Conservation (phyloP, 1,284 basidiomycete species). For the Cutaneotrichosporon cavernicola region DNA sequence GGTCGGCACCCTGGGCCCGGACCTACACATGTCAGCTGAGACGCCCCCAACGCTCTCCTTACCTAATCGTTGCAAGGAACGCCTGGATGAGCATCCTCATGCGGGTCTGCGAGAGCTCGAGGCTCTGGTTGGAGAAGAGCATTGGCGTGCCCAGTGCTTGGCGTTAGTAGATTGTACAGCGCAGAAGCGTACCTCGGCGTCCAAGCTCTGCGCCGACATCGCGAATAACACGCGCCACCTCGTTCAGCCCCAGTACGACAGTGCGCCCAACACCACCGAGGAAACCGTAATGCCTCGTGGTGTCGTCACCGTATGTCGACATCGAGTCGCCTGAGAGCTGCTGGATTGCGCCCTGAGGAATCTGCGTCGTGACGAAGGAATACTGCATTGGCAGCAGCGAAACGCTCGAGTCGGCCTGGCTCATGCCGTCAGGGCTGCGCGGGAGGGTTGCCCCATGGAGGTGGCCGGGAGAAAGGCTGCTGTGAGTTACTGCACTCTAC, state of each 20-base stretch:
- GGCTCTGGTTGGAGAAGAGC: slow-evolving; percentile 79
- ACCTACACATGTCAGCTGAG: not conserved
- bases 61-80: slow-evolving; percentile 60
- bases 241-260: slow-evolving; percentile 66
- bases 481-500: not conserved
- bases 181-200: slow-evolving; percentile 56
- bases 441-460: not conserved
- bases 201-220: slow-evolving; percentile 70
- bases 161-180: not conserved
- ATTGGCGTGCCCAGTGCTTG: slow-evolving; percentile 79
- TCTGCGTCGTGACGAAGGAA: slow-evolving; percentile 36
- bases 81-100: slow-evolving; percentile 71
- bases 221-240: slow-evolving; percentile 67
- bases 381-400: slow-evolving; percentile 37
- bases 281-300: slow-evolving; percentile 39
- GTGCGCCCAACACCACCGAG: slow-evolving; percentile 37
- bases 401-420: slow-evolving; percentile 10
- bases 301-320: slow-evolving; percentile 34
- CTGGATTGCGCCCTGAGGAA: slow-evolving; percentile 28
- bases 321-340: slow-evolving; percentile 37
- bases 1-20: slow-evolving; percentile 15
- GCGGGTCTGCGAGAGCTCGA: slow-evolving; percentile 71
- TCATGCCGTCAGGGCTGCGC: not conserved
- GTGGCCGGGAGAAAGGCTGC: not conserved
- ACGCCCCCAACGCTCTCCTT: slow-evolving; percentile 11